Base-by-base conservation (phyloP, 1,284 basidiomycete species). In the Cryptococcus neoformans region DNA sequence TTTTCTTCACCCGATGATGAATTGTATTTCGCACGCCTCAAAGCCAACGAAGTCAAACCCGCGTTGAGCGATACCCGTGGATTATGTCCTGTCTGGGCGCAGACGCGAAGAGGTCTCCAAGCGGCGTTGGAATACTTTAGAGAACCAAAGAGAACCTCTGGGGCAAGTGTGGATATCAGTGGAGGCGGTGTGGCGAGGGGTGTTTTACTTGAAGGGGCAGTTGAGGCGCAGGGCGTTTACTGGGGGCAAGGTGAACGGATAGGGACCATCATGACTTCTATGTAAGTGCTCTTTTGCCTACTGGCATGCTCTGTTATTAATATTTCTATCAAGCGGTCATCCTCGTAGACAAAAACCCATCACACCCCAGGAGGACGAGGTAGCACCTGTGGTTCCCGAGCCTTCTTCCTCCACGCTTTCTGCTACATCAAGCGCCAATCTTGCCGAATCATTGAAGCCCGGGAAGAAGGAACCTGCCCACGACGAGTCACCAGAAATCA, bases 151-250 rank as follows among this genome's bases (percentile, higher is more conserved):
- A 55, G 52, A 34, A 72, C 68, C 3, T 49, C 41, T 1, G 76
- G 76, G 3, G 74, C 62, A 1, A 68, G 66, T 49, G 69, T 78
- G 34, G 64, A 70, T 28, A 64, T 74, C 17, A 69, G 67, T 11
- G 53, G 51, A 4, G 72, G 69, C 2, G 74, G 74, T 0, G 49
- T 73, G 5, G 76, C 76, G 0, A 58, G 70, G 28, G 70, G 70
- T 7, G 58, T 78, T 7, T 62, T 78, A 14, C 62, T 78, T 6
- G 73, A 76, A 52, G 75, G 75, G 0, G 34, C 58, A 2, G 50
- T 59, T 12, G 56, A 61, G 8, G 64, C 57, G 3, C 52, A 59
- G 5, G 59, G 61, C 45, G 54, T 54, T 9, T 75, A 59, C 44
- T 78, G 72, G 69, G 70, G 72, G 1, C 57, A 40, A 9, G 62